phyloP scores from a whole-genome alignment of 129 eudicot genomes.

The Flaveria trinervia region DNA sequence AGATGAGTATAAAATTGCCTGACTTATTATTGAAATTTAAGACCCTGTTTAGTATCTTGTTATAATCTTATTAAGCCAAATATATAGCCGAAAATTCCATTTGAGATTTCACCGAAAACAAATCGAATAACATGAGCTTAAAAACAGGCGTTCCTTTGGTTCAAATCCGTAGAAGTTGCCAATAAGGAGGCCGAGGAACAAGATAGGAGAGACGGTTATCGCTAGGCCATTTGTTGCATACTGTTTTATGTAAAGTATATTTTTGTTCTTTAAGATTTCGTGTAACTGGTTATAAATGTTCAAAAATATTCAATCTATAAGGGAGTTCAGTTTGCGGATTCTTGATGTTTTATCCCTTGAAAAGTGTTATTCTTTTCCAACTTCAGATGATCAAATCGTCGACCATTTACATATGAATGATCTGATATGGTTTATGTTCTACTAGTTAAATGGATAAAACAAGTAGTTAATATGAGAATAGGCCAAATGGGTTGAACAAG shows the following conservation, averaged over 20 bases:
- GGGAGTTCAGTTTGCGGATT: too few species aligned
- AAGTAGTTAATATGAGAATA: too few species aligned
- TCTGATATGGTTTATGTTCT: neutral
- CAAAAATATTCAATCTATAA: too few species aligned
- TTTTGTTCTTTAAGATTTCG: conserved; percentile 3
- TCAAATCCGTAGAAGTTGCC: conserved; percentile 78
- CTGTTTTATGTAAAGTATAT: conserved; percentile 7
- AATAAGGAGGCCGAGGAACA: conserved; percentile 94
- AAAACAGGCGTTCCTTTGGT: conserved; percentile 76
- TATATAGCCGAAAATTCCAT: neutral
- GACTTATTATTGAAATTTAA: neutral
- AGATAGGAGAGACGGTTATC: conserved; percentile 72
- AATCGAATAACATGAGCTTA: conserved; percentile 18
- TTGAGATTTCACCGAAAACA: neutral
- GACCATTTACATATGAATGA: too few species aligned
- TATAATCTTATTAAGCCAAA: neutral
- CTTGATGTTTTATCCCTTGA: too few species aligned
- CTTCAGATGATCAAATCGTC: too few species aligned
- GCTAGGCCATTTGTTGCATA: conserved; percentile 35
- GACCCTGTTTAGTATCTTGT: neutral
- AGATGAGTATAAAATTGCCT: too few species aligned
- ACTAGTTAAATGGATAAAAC: neutral
- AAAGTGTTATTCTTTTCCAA: too few species aligned
- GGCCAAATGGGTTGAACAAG: neutral
- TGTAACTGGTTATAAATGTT: conserved; percentile 7